Evolutionary conservation across 495 filamentous ascomycete species (phyloP).

Genomic region (Xylaria nigripes): DNA sequence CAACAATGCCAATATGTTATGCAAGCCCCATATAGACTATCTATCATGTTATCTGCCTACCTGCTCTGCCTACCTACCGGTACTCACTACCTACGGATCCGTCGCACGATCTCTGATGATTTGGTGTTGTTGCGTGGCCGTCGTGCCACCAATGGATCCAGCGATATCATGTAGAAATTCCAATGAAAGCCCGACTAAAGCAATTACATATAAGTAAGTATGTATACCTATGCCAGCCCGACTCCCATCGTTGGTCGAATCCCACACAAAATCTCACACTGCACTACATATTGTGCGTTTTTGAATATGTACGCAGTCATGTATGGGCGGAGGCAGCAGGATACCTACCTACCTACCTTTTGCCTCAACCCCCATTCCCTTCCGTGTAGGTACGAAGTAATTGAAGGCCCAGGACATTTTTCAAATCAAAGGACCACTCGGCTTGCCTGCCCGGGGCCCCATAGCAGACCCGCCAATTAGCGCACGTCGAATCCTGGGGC

Average conservation of each 20-base stretch:
- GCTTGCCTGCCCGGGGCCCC: not conserved
- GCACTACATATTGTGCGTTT: too few relatives aligned
- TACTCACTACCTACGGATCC: not conserved
- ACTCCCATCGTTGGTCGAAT: too few relatives aligned
- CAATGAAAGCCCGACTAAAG: not conserved
- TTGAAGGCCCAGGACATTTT: not conserved
- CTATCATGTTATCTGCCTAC: not conserved
- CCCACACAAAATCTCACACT: too few relatives aligned
- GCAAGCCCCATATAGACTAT: not conserved
- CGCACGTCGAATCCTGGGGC: not conserved
- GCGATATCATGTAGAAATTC: not conserved
- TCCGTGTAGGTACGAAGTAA: not conserved
- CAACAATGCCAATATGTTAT: not conserved
- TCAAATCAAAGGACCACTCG: not conserved
- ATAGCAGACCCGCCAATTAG: not conserved
- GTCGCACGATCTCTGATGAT: too few relatives aligned
- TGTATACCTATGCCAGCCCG: too few relatives aligned
- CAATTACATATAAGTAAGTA: too few relatives aligned
- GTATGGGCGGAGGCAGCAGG: too few relatives aligned
- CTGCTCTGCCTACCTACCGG: too few relatives aligned
- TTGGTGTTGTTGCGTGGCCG: not conserved
- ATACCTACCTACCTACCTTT: not conserved
- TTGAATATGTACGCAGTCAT: too few relatives aligned
- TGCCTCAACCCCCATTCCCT: not conserved
- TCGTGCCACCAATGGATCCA: not conserved